Conservation (phyloP, 2,329 filamentous ascomycete genomes). For the Beauveria varroae region DNA sequence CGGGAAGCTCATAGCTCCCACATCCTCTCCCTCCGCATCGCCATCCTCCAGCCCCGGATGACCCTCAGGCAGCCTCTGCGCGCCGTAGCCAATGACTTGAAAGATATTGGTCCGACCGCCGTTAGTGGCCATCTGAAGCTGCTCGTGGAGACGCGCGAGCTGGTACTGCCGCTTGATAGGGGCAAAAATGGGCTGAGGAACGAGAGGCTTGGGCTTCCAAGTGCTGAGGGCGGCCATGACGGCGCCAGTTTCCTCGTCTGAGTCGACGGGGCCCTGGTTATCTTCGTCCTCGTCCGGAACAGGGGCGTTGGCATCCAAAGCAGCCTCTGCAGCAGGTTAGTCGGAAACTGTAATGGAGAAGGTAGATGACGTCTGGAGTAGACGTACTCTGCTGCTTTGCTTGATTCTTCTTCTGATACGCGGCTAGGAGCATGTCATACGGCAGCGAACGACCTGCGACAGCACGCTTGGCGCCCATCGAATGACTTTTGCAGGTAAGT, state of each 20-base stretch:
- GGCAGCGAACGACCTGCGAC: conserved; percentile 81
- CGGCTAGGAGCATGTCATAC: conserved; percentile 84
- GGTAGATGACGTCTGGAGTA: neutral
- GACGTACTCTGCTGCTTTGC: conserved; percentile 89
- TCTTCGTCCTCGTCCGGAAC: conserved; percentile 78
- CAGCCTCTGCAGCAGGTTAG: conserved; percentile 58
- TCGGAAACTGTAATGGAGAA: neutral
- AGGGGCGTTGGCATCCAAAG: conserved; percentile 88
- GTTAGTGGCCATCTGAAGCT: conserved; percentile 59
- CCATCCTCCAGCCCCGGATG: conserved; percentile 39
- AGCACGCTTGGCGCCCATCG: conserved; percentile 88
- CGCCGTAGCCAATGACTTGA: conserved; percentile 48
- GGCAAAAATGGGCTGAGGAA: conserved; percentile 55
- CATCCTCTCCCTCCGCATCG: conserved; percentile 53
- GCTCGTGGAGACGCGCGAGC: conserved; percentile 55
- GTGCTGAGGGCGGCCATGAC: conserved; percentile 76
- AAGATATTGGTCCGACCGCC: conserved; percentile 60
- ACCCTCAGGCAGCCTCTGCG: conserved; percentile 44
- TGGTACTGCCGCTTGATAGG: conserved; percentile 59
- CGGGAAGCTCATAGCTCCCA: conserved; percentile 30
- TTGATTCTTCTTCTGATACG: conserved; percentile 96
- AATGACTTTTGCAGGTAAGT: conserved; percentile 87
- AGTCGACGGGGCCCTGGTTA: conserved; percentile 76
- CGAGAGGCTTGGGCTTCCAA: conserved; percentile 71
- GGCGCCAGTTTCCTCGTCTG: conserved; percentile 84